phyloP scores from a whole-genome alignment of 2,329 filamentous ascomycete genomes.

The Venturia oleaginea region DNA sequence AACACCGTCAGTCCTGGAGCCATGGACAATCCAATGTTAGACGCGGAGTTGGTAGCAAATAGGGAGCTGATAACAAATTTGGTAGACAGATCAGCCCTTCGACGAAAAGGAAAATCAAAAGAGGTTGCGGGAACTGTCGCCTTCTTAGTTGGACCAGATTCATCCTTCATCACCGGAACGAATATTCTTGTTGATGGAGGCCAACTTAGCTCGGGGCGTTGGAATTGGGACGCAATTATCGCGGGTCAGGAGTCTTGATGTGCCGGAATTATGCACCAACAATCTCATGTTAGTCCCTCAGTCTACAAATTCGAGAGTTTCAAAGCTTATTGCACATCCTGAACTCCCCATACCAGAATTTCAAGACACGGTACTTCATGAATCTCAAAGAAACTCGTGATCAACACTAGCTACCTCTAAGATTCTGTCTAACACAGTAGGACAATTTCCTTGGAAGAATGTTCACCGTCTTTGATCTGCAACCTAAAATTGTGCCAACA shows the following conservation, averaged over 20 bases:
- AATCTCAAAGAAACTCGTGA: too few relatives aligned
- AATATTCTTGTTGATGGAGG: background rate
- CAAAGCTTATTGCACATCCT: too few relatives aligned
- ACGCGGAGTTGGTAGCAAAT: background rate
- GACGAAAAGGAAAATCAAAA: background rate
- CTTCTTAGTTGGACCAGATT: background rate
- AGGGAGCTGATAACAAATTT: background rate
- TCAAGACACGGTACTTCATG: too few relatives aligned
- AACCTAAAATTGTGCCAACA: too few relatives aligned
- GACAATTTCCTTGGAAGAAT: too few relatives aligned
- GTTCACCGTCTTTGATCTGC: too few relatives aligned
- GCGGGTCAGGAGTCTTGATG: background rate
- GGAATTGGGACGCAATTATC: background rate
- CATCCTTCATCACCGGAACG: background rate
- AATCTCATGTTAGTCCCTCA: too few relatives aligned
- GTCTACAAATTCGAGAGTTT: too few relatives aligned
- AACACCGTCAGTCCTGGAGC: background rate
- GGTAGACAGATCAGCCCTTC: background rate
- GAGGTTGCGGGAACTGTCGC: background rate
- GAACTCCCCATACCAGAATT: too few relatives aligned
- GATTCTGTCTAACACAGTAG: too few relatives aligned
- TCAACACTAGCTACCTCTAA: too few relatives aligned
- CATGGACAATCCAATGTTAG: background rate
- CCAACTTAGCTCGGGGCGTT: background rate
- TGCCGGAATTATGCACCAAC: too few relatives aligned